A percentile compares a stretch with the other conserved stretches of the same genome.
Conservation (phyloP, 2,329 filamentous ascomycete species). For the Stemphylium vesicarium region DNA sequence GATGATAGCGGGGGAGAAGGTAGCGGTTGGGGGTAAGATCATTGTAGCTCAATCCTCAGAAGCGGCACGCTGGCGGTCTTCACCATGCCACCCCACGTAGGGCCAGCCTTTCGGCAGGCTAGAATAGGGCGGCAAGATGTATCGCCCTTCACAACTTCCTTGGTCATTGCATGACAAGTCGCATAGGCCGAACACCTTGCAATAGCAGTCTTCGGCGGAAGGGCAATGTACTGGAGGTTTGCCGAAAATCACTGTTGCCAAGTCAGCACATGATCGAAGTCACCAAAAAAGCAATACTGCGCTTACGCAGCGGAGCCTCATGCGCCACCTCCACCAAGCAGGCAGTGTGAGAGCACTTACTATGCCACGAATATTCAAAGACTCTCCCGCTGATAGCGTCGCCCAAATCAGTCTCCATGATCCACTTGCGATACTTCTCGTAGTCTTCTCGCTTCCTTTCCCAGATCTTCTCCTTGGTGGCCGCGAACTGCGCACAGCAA, state of each 20-base stretch:
- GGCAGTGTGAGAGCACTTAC: slow-evolving; percentile 45
- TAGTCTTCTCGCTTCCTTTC: slow-evolving; percentile 58
- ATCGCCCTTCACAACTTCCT: slow-evolving; percentile 62
- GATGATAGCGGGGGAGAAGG: background rate
- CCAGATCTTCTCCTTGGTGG: slow-evolving; percentile 55
- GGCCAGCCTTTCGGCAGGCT: slow-evolving; percentile 69
- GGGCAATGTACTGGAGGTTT: slow-evolving; percentile 64
- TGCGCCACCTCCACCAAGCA: background rate
- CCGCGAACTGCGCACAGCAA: slow-evolving; percentile 64
- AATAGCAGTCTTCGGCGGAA: slow-evolving; percentile 67
- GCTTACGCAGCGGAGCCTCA: slow-evolving; percentile 5
- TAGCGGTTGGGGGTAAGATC: background rate
- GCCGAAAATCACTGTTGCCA: slow-evolving; percentile 44
- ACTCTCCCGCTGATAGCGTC: slow-evolving; percentile 61
- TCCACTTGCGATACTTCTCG: slow-evolving; percentile 56
- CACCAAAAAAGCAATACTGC: background rate
- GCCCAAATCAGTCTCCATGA: slow-evolving; percentile 54
- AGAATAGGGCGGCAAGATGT: slow-evolving; percentile 64
- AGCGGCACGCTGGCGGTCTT: slow-evolving; percentile 36
- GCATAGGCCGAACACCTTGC: slow-evolving; percentile 70
- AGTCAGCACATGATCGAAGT: slow-evolving; percentile 23
- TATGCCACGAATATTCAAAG: slow-evolving; percentile 67
- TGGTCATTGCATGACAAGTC: slow-evolving; percentile 50
- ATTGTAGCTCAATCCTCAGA: slow-evolving; percentile 25
- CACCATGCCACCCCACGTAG: slow-evolving; percentile 58